Conservation (phyloP, 164 flowering plant species). For the Nymphaea thermarum region DNA sequence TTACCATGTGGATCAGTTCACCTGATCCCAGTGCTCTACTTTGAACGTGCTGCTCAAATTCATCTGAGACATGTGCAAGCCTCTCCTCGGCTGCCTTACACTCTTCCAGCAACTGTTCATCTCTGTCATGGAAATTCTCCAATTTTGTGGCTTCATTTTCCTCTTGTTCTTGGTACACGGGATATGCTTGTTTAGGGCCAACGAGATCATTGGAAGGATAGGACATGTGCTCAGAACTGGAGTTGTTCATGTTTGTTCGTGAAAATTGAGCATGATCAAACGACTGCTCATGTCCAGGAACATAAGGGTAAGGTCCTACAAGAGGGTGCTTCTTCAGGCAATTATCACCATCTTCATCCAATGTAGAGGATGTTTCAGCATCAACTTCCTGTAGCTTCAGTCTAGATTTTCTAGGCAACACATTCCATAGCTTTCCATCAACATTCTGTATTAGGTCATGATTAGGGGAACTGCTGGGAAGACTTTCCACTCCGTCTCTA, state of each 20-base stretch:
- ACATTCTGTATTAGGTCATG: too few relatives aligned
- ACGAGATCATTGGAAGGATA: background rate
- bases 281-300: background rate
- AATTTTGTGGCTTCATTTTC: background rate
- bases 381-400: background rate
- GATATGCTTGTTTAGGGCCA: background rate
- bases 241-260: background rate
- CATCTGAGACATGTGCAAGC: conserved; percentile 37
- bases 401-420: too few relatives aligned
- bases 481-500: background rate
- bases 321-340: background rate
- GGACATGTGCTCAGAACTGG: too few relatives aligned
- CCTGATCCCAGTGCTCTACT: conserved; percentile 3
- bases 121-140: conserved; percentile 15
- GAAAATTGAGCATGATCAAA: background rate
- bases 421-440: too few relatives aligned
- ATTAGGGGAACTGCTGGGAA: too few relatives aligned
- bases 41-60: conserved; percentile 34
- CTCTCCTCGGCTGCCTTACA: conserved; percentile 60
- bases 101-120: conserved; percentile 34
- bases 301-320: background rate
- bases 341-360: background rate
- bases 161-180: background rate
- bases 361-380: background rate
- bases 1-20: conserved; percentile 34